These are phyloP conservation scores for Aspergillus oerlinghausenensis DNA, from an alignment of 2,329 filamentous ascomycete genomes.

Conservation along the genomic window DNA sequence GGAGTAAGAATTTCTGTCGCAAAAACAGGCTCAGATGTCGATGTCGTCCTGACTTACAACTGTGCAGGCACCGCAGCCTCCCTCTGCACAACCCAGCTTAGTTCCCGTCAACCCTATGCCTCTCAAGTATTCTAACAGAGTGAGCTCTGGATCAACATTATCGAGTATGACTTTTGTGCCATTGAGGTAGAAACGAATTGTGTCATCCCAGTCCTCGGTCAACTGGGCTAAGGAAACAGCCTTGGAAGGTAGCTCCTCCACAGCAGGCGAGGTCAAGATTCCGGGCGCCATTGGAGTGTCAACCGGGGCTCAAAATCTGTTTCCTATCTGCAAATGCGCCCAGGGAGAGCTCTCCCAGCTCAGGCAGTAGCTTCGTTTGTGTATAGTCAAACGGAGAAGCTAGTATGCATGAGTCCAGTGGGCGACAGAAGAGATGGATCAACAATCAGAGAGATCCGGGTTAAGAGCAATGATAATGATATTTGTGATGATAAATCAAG, in stretches of 20 bases:
- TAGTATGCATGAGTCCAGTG: neutral
- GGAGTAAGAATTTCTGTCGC: conserved; percentile 16
- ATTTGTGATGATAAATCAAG: neutral
- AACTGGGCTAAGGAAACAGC: conserved; percentile 53
- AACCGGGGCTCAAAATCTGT: neutral
- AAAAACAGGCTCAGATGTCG: neutral
- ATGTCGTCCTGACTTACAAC: conserved; percentile 12
- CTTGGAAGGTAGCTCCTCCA: conserved; percentile 43
- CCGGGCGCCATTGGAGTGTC: conserved; percentile 53
- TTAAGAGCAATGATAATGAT: neutral
- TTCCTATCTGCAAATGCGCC: neutral
- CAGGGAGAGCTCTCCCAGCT: neutral
- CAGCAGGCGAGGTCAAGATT: conserved; percentile 43
- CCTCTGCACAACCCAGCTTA: conserved; percentile 93
- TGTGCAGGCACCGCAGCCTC: conserved; percentile 74
- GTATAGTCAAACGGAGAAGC: neutral
- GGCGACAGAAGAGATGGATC: neutral
- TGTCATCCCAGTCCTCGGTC: conserved; percentile 78
- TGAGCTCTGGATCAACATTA: conserved; percentile 83
- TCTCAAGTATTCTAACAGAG: conserved; percentile 85
- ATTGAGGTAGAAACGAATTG: conserved; percentile 88
- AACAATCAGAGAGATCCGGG: neutral
- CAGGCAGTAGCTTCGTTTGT: neutral
- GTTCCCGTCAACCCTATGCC: conserved; percentile 92
- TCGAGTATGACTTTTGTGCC: conserved; percentile 85